Evolutionary conservation across 1,284 basidiomycete species (phyloP), one percentile per base, ranked within the genome.

Genomic region (Cryptococcus neoformans): DNA sequence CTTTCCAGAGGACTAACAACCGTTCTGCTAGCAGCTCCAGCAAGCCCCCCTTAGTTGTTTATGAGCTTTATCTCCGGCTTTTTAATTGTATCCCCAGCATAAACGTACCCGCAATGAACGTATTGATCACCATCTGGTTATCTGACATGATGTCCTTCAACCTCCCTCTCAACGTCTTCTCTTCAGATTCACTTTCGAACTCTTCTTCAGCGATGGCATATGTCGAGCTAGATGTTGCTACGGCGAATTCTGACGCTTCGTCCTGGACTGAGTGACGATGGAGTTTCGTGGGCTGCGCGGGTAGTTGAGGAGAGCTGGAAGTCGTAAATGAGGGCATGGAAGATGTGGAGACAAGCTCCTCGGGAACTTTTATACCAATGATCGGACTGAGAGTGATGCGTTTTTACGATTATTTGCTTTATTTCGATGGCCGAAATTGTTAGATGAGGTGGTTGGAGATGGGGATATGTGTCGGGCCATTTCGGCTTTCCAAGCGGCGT

Each of bases 1-100:
- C 93, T 80, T 71, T 97, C 94, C 14, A 97, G 78, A 12, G 94
- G 93, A 62, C 86, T 89, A 50, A 97, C 93, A 36, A 96, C 89
- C 3, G 94, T 96, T 57, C 93, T 82, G 61, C 89, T 92, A 8
- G 90, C 67, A 9, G 77, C 77, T 10, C 77, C 77, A 3, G 77
- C 77, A 38, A 76, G 56, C 3, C 77, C 77, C 11, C 77, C 74
- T 61, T 46, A 16, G 17, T 37, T 51, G 57, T 49, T 47, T 46
- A 48, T 21, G 16, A 48, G 49, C 7, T 49, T 17, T 42, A 54
- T 45, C 44, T 58, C 54, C 35, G 38, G 16, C 16, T 34, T 16
- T 14, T 48, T 17, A 10, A 6, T 34, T 34, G 6, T 34, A 28
- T 17, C 6, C 35, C 10, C 46, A 8, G 46, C 21, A 9, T n/a